Base-by-base conservation (phyloP, 2,329 filamentous ascomycete species). In the Seiridium cupressi region DNA sequence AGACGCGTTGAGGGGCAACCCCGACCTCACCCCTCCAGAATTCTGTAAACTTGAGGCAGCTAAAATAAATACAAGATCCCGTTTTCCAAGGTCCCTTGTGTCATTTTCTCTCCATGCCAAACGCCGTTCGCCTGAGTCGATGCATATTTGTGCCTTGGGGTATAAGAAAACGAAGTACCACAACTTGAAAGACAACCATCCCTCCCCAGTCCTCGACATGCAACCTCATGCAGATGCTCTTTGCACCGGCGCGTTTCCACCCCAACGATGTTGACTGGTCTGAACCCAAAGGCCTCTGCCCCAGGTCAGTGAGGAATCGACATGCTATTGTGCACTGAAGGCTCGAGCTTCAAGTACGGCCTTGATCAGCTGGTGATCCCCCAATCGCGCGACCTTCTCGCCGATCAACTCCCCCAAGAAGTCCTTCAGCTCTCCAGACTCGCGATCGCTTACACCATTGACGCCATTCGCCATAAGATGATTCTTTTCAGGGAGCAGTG, bases 401-500 rank as follows among this genome's bases (percentile, higher is more conserved):
- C 81, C 84, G 3, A 87, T 73, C 47, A 81, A 81, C 5, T 83
- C 77, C 0, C 84, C 84, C 5, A 87, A 68, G 57, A 86, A 86
- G 1, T 84, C 83, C 38, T 77, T 77, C 3, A 87, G 72, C 58
- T 84, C 77, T 5, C 74, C 69, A 0, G 72, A 68, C 58, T 84
- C 78, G 1, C 70, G 68, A 8, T 78, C 76, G 56, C 65, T 67
- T n/a, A 66, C 69, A 3, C 77, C 78, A 44, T 80, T 77, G 26
- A 78, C 71, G 1, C 76, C 76, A 57, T 81, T 76, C 58, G 73
- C 67, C 61, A 73, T 69, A 7, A 70, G 62, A 13, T 72, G 66
- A 35, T 70, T 63, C 2, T 69, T 70, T 26, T 74, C 73, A 1
- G 73, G 57, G 4, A 58, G 70, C 8, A 86, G 71, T 0, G 79